phyloP scores from a whole-genome alignment of 305 asterid genomes.

The Fraxinus greggii region DNA sequence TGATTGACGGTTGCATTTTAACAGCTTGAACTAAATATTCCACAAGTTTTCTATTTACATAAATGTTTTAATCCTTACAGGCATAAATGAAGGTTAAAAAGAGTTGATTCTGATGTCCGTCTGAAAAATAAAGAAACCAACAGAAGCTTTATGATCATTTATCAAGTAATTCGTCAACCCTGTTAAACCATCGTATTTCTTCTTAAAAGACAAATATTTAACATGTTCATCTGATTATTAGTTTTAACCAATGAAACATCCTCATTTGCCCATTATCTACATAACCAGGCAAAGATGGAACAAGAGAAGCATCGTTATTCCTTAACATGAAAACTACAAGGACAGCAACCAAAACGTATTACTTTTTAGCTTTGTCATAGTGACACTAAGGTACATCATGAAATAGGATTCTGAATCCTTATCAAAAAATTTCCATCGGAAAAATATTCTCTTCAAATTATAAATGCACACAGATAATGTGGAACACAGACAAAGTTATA shows the following conservation, averaged over 20 bases:
- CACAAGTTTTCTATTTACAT: background rate
- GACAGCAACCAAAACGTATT: background rate
- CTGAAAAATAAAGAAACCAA: background rate
- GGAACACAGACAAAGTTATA: background rate
- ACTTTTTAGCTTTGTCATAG: background rate
- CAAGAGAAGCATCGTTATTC: background rate
- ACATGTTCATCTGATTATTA: background rate
- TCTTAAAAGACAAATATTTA: background rate
- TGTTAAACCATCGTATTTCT: background rate
- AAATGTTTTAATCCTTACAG: background rate
- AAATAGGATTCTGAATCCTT: background rate
- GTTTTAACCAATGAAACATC: background rate
- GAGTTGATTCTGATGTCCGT: background rate
- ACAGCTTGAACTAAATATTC: background rate
- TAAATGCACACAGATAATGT: conserved; percentile 1
- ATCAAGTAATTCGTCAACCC: background rate
- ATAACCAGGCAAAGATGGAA: background rate
- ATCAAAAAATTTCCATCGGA: background rate
- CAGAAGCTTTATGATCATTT: background rate
- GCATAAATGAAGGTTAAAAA: conserved; percentile 6
- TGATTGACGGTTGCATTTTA: background rate
- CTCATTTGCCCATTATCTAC: background rate
- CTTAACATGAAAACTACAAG: background rate
- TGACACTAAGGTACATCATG: background rate
- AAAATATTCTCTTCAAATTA: background rate